Conservation (phyloP, 1,284 basidiomycete genomes). For the Ustilago cynodontis region DNA sequence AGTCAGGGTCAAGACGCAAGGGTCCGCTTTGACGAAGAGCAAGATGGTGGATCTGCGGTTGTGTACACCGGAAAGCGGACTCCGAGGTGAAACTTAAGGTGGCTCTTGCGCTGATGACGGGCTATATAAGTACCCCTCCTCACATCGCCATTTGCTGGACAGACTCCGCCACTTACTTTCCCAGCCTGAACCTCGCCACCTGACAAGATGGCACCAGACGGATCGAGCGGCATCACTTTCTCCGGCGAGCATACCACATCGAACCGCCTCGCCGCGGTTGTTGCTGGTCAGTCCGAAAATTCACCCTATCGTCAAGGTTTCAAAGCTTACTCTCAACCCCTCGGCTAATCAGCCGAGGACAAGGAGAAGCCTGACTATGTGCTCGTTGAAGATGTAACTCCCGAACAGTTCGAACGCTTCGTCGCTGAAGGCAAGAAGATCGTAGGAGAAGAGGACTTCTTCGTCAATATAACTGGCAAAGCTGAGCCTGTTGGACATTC, state of each 20-base stretch:
- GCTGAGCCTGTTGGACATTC: conserved; percentile 6
- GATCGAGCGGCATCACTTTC: conserved; percentile 1
- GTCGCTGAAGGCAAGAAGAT: conserved; percentile 7
- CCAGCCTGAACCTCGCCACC: no score
- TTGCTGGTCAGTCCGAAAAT: conserved; percentile 9
- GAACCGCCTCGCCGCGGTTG: conserved; percentile 14
- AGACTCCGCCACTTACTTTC: no score
- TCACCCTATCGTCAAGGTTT: neutral
- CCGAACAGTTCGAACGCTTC: conserved; percentile 14
- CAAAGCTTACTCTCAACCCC: conserved; percentile 2
- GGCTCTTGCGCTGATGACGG: no score
- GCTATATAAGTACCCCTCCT: no score
- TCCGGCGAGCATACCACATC: conserved; percentile 10
- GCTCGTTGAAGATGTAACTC: conserved; percentile 12
- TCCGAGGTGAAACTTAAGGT: no score
- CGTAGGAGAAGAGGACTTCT: conserved; percentile 15
- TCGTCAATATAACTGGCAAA: conserved; percentile 20
- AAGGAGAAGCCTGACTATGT: conserved; percentile 6
- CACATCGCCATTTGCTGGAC: no score
- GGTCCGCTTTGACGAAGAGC: no score
- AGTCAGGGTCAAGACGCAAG: neutral
- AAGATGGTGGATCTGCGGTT: no score
- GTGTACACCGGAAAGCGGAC: no score
- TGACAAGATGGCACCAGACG: conserved; percentile 6
- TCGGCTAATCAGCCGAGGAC: neutral